Evolutionary conservation across 2,329 filamentous ascomycete species (phyloP).

Genomic region (Sarocladium oryzae): DNA sequence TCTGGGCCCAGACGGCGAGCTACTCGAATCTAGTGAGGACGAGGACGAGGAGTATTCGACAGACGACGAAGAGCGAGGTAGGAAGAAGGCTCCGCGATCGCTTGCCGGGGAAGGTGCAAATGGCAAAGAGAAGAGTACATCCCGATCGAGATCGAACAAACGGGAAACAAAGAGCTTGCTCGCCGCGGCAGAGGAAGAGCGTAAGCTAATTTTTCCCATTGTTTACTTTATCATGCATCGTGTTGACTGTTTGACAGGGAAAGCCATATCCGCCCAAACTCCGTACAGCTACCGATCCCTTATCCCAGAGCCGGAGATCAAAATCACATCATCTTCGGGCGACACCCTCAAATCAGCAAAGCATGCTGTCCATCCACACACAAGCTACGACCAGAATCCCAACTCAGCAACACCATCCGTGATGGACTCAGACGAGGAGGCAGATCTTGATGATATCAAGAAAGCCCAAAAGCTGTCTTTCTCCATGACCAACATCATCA

Average conservation of each 20-base stretch:
- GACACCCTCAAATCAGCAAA: slow-evolving; percentile 52
- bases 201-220: too few species aligned
- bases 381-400: slow-evolving; percentile 69
- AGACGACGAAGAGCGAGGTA: slow-evolving; percentile 62
- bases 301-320: slow-evolving; percentile 60
- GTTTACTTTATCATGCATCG: too few species aligned
- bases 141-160: slow-evolving; percentile 23
- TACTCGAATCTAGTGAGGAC: slow-evolving; percentile 64
- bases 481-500: slow-evolving; percentile 72
- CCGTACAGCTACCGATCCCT: slow-evolving; percentile 56
- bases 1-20: slow-evolving; percentile 57
- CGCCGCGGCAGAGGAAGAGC: slow-evolving; percentile 71
- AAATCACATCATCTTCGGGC: slow-evolving; percentile 55
- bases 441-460: slow-evolving; percentile 76
- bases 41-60: slow-evolving; percentile 53
- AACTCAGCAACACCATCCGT: slow-evolving; percentile 49
- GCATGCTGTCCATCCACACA: slow-evolving; percentile 67
- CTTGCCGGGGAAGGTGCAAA: slow-evolving; percentile 30
- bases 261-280: slow-evolving; percentile 45
- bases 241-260: too few species aligned
- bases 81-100: slow-evolving; percentile 46
- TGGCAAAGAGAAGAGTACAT: slow-evolving; percentile 28
- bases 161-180: slow-evolving; percentile 54
- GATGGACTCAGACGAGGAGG: slow-evolving; percentile 80
- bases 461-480: slow-evolving; percentile 80